Percentiles rank a stretch among this genome's conserved stretches.
Conservation (phyloP, 306 rosid species). For the Cucurbita ficifolia region DNA sequence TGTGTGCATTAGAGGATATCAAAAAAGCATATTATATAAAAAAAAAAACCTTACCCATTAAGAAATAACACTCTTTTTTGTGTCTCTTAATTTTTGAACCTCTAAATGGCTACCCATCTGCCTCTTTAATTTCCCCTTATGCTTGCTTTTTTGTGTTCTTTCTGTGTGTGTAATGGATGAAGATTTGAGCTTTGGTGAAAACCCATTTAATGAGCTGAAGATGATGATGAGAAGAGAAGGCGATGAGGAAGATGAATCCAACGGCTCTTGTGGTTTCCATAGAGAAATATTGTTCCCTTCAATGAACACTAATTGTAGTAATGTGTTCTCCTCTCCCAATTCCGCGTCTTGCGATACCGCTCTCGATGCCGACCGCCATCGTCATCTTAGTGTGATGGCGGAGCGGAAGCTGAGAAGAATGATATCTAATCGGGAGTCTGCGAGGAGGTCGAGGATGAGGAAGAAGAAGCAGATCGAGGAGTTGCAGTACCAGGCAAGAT, state of each 20-base stretch:
- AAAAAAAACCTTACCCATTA: neutral
- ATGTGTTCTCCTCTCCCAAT: conserved; percentile 18
- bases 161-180: neutral
- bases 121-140: neutral
- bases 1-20: neutral
- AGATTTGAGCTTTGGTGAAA: neutral
- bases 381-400: neutral
- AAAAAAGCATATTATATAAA: neutral
- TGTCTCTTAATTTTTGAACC: neutral
- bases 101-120: neutral
- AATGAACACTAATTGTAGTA: neutral
- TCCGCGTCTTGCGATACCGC: conserved; percentile 1
- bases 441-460: conserved; percentile 24
- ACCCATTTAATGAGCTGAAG: neutral
- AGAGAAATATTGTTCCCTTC: conserved; percentile 1
- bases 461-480: conserved; percentile 32
- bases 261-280: neutral
- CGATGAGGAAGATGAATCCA: neutral
- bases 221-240: neutral
- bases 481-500: conserved; percentile 12
- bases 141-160: neutral
- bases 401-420: conserved; percentile 22
- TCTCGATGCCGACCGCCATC: neutral
- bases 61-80: neutral
- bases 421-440: conserved; percentile 31